These are phyloP conservation scores for Viscum album DNA, from an alignment of 177 flowering plant species.

Conservation along the genomic window DNA sequence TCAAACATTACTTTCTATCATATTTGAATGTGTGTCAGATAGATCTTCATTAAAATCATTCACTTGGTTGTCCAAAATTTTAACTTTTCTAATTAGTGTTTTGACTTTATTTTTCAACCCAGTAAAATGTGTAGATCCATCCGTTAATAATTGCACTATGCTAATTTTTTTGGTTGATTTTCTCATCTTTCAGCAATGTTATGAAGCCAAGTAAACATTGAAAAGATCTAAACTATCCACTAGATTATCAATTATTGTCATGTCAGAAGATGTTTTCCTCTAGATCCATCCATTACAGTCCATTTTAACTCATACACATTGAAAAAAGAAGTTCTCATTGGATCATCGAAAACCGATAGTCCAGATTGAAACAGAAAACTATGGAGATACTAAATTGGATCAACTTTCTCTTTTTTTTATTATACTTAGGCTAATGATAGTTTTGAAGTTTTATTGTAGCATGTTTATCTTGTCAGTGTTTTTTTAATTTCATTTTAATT, in stretches of 20 bases:
- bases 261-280: constrained; percentile 29
- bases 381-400: no score
- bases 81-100: not conserved
- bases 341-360: not conserved
- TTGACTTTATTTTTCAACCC: constrained; percentile 5
- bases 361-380: no score
- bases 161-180: not conserved
- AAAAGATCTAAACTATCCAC: constrained; percentile 10
- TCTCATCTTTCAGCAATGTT: constrained; percentile 17
- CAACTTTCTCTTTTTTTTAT: no score
- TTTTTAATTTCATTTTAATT: no score
- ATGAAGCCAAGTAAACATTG: constrained; percentile 13
- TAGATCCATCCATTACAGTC: constrained; percentile 29
- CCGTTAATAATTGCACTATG: not conserved
- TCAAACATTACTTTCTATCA: constrained; percentile 48
- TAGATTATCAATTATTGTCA: constrained; percentile 16
- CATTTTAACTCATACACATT: constrained; percentile 13
- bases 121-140: not conserved
- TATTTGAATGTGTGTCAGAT: constrained; percentile 38
- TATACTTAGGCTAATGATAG: no score
- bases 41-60: constrained; percentile 33
- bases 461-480: no score
- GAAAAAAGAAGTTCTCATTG: not conserved
- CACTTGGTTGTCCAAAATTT: constrained; percentile 5
- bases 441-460: no score